Evolutionary conservation across 164 flowering plant species (phyloP), one percentile per base, ranked within the genome.

Genomic region (Euptelea pleiosperma): DNA sequence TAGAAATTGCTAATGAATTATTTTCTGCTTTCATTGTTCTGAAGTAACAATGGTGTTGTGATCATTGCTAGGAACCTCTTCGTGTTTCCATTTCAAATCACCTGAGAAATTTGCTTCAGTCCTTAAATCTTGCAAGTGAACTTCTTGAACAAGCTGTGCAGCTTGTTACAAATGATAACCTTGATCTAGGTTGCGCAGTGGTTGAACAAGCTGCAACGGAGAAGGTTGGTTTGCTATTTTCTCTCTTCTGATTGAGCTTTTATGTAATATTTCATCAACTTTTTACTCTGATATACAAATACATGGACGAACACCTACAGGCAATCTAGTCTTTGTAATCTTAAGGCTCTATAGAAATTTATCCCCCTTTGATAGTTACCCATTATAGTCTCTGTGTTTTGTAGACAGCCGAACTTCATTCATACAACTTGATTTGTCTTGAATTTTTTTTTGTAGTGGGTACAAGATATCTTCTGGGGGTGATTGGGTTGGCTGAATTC

Each of bases 171-270:
- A 94, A 94, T 80, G 99, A 94, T 64, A 91, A 94, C 68, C 91
- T 94, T 63, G 97, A 94, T 67, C 75, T 91, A 70, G 95, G 96
- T 33, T 94, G 99, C 77, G 96, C 93, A 5, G 65, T 80, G 30
- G 89, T 94, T 74, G 99, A 94, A 67, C 88, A 89, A 69, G 91
- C 93, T 68, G 99, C 99, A 10, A 81, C 91, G 0, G 97, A 87
- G 57, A 91, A 84, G 97, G 99, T 94, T 52, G 40, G 58, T 29
- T 29, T 45, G 6, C 30, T 11, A 46, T 43, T 33, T 18, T 3
- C 6, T 54, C 37, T 16, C n/a, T 53, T 19, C 21, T 45, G 1
- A 8, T 28, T 12, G 30, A 9, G 26, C 11, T 19, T 26, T 57
- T 37, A 26, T 28, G 11, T 16, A 8, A 0, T 28, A 35, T 7